phyloP scores from a whole-genome alignment of 345 rosid genomes.

The Excoecaria cochinchinensis region DNA sequence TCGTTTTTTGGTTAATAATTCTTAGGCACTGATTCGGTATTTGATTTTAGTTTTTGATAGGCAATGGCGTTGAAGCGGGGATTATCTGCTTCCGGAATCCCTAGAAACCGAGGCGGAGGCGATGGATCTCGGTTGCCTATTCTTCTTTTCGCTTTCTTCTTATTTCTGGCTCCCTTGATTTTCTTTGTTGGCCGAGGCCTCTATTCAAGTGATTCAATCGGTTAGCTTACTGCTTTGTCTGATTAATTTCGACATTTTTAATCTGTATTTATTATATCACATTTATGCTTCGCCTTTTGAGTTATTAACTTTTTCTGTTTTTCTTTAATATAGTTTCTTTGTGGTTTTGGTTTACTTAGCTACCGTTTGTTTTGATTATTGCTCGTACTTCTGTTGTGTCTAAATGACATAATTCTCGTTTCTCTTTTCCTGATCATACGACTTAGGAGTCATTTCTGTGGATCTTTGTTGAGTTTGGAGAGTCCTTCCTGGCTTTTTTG shows the following conservation, averaged over 20 bases:
- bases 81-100: slow-evolving; percentile 34
- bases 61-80: slow-evolving; percentile 80
- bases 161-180: slow-evolving; percentile 56
- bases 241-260: neutral
- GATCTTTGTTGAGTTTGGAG: neutral
- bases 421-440: neutral
- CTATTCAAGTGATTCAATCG: slow-evolving; percentile 40
- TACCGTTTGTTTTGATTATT: neutral
- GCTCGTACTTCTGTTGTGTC: neutral
- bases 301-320: neutral
- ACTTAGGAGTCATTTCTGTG: neutral
- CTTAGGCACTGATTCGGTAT: neutral
- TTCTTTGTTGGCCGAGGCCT: slow-evolving; percentile 75
- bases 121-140: slow-evolving; percentile 62
- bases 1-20: neutral
- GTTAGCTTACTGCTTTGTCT: slow-evolving; percentile 31
- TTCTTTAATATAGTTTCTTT: neutral
- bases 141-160: slow-evolving; percentile 48
- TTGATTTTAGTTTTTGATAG: slow-evolving; percentile 33
- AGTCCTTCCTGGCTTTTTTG: neutral
- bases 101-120: slow-evolving; percentile 37
- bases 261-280: slow-evolving; percentile 2
- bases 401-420: neutral
- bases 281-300: neutral
- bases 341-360: neutral